These are phyloP conservation scores for Neurospora terricola DNA, from an alignment of 495 filamentous ascomycete genomes.

Conservation along the genomic window DNA sequence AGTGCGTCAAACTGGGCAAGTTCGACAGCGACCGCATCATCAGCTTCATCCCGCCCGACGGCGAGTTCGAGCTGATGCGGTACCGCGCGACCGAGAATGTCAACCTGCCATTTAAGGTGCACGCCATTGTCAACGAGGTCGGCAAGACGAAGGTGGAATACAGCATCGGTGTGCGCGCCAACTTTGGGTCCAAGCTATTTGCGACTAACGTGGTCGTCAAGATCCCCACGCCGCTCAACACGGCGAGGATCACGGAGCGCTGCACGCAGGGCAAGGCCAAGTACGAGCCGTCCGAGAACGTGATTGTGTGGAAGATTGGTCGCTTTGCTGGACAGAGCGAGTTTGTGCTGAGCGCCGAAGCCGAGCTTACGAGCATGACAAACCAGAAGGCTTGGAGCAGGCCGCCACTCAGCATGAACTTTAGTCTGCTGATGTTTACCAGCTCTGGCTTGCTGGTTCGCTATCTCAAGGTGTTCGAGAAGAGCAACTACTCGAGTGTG, in stretches of 20 bases:
- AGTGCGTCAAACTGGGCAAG: conserved; percentile 95
- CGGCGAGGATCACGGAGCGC: conserved; percentile 86
- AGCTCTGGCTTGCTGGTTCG: conserved; percentile 83
- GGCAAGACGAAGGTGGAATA: conserved; percentile 98
- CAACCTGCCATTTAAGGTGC: conserved; percentile 97
- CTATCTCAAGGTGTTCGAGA: conserved; percentile 99
- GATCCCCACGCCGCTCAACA: conserved; percentile 94
- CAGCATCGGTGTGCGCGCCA: conserved; percentile 93
- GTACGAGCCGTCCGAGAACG: conserved; percentile 96
- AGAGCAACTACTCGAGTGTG: conserved; percentile 94
- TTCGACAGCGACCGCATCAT: conserved; percentile 98
- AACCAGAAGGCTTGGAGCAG: conserved; percentile 97
- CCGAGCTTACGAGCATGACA: conserved; percentile 89
- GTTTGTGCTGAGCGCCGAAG: conserved; percentile 89
- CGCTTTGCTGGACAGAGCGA: conserved; percentile 93
- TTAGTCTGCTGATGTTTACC: conserved; percentile 96
- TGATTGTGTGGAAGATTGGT: conserved; percentile 98
- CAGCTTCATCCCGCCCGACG: conserved; percentile 94
- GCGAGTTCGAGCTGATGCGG: conserved; percentile 98
- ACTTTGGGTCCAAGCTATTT: conserved; percentile 93
- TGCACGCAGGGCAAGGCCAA: conserved; percentile 94
- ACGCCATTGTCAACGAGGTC: conserved; percentile 95
- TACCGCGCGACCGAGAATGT: conserved; percentile 99
- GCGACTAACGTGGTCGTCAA: conserved; percentile 95
- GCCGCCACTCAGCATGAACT: conserved; percentile 83